Base-by-base conservation (phyloP, 306 rosid genomes). In the Purshia tridentata region DNA sequence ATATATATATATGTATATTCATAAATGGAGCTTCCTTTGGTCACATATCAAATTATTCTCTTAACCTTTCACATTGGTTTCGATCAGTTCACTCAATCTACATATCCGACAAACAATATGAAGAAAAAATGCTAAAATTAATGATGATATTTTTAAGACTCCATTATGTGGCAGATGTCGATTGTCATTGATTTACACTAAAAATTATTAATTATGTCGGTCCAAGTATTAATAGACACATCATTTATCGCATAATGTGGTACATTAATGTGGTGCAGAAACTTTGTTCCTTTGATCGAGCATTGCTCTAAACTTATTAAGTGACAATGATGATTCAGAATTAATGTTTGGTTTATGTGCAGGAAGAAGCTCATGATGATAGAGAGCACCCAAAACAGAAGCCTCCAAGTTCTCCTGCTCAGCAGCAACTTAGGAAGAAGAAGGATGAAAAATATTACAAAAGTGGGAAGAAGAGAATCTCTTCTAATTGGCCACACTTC, bases 401-500 rank as follows among this genome's bases (percentile, higher is more conserved):
- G 65, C 73, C 50, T 53, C 22, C 75, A 4, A 56, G 80, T 48
- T 13, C 56, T 61, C 74, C 66, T 77, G 74, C 78, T 10, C 80
- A 76, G 68, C 74, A 67, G 73, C 55, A 77, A 65, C 83, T 54
- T 70, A 73, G 46, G 69, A 89, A 78, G 67, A 83, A 72, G 16
- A 69, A 49, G 71, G 83, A 75, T 72, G 91, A 77, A 65, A 84
- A 74, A 59, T 79, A 81, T 77, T 47, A 47, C 86, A 83, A 80
- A 63, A 66, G 18, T 67, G 68, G 44, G 63, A 92, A 89, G 80
- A 92, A 86, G 81, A 76, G 56, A 18, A 16, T 19, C 16, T 29
- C 88, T 75, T 54, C 84, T 44, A 75, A 46, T 76, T 92, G 96
- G 98, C 84, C 87, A 29, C 88, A 78, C 72, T 74, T 88, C 22